Conservation (phyloP, 2,329 filamentous ascomycete genomes). For the Claviceps digitariae region DNA sequence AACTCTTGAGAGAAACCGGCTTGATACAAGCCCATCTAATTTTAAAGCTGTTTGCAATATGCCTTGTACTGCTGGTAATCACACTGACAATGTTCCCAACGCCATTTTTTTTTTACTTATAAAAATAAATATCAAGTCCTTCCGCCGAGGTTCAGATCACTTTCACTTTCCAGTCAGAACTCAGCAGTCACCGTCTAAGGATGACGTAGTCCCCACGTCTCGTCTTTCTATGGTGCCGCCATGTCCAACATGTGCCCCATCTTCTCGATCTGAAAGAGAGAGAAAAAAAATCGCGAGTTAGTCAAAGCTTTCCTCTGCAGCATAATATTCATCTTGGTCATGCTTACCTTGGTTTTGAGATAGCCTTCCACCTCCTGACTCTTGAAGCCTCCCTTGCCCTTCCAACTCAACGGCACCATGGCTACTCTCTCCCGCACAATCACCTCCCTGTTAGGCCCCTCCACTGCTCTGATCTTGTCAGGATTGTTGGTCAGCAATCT, state of each 20-base stretch:
- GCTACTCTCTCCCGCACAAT: constrained; percentile 79
- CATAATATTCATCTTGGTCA: neutral
- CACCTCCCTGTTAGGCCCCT: constrained; percentile 80
- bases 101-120: no score
- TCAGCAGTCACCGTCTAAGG: neutral
- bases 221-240: constrained; percentile 16
- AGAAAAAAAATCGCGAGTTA: neutral
- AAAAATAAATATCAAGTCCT: no score
- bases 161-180: neutral
- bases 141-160: neutral
- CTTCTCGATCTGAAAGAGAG: constrained; percentile 54
- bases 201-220: neutral
- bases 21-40: neutral
- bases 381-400: constrained; percentile 67
- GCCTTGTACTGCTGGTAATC: neutral
- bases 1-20: neutral
- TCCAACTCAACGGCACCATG: constrained; percentile 94
- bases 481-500: constrained; percentile 90
- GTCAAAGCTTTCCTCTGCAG: constrained; percentile 6
- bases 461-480: constrained; percentile 88
- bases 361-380: constrained; percentile 90
- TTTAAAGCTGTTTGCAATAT: neutral
- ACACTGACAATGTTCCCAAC: neutral
- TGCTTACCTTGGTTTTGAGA: constrained; percentile 78
- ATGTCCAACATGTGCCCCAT: constrained; percentile 71